Evolutionary conservation across 345 rosid genomes (phyloP), one percentile per base, ranked within the genome.

Genomic region (Ceriops decandra): DNA sequence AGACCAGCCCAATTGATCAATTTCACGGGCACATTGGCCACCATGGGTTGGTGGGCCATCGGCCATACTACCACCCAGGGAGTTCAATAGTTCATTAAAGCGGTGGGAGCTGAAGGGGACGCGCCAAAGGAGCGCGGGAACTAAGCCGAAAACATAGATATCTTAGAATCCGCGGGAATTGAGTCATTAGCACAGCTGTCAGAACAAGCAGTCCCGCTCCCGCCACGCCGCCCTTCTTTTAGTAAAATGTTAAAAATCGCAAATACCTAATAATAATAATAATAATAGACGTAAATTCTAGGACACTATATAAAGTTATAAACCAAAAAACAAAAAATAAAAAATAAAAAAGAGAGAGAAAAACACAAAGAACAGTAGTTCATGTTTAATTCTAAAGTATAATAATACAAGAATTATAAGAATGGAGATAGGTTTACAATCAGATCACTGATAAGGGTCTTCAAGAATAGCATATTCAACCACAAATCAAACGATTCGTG

Each of bases 161-260:
- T 66, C 61, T 13, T 24, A 22, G 15, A 56, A 54, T 32, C 30
- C 47, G 69, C 60, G 69, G 69, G 61, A 33, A 54, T 32, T 56
- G 60, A 53, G 10, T 35, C 53, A 26, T n/a, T 17, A 30, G 20
- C 49, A 68, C 73, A 68, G 60, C 67, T 64, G 54, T 67, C 62
- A 49, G 26, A 28, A 62, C 64, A 24, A 60, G 60, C 60, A 52
- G 36, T 72, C 62, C 66, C 36, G 57, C 47, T 61, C 26, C 64
- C 7, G 59, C 74, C 76, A 72, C 77, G 60, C 75, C 60, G 46
- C 30, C 31, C 76, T 56, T 56, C 27, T 13, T 54, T 28, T n/a
- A 54, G 11, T 6, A n/a, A 54, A 38, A 10, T 38, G 47, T 38
- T 38, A 9, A 38, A 38, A 38, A 38, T 38, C 28, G 4, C 2